Percentiles rank a stretch among this genome's conserved stretches.
These are phyloP conservation scores for Alternaria ethzedia DNA, from an alignment of 2,329 filamentous ascomycete species.

Conservation along the genomic window DNA sequence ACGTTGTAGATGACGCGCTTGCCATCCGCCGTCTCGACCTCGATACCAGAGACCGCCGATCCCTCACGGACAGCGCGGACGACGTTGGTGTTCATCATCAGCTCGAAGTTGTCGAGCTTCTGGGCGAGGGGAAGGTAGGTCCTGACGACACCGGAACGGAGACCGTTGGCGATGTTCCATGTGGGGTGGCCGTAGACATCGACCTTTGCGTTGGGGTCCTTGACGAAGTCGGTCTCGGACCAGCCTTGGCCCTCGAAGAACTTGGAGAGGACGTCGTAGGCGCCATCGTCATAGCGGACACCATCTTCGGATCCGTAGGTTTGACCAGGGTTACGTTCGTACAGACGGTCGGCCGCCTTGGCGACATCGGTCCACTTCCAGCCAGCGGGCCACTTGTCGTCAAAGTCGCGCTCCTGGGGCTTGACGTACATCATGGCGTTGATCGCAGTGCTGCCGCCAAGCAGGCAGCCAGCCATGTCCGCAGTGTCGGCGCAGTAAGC, in stretches of 20 bases:
- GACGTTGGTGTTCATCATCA: slow-evolving; percentile 71
- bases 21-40: slow-evolving; percentile 55
- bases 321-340: slow-evolving; percentile 73
- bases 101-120: slow-evolving; percentile 66
- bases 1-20: slow-evolving; percentile 61
- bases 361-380: slow-evolving; percentile 72
- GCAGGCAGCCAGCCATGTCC: slow-evolving; percentile 72
- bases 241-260: slow-evolving; percentile 68
- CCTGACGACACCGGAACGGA: slow-evolving; percentile 71
- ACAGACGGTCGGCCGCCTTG: slow-evolving; percentile 67
- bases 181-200: slow-evolving; percentile 67
- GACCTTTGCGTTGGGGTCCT: slow-evolving; percentile 65
- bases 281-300: slow-evolving; percentile 67
- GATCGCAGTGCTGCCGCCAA: slow-evolving; percentile 70
- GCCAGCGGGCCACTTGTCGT: slow-evolving; percentile 73
- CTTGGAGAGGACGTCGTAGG: slow-evolving; percentile 67
- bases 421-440: slow-evolving; percentile 56
- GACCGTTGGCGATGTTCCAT: slow-evolving; percentile 69
- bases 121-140: slow-evolving; percentile 72
- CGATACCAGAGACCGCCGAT: slow-evolving; percentile 67
- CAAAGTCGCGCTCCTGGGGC: slow-evolving; percentile 63
- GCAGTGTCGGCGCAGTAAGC: slow-evolving; percentile 68
- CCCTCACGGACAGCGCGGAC: slow-evolving; percentile 68
- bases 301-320: slow-evolving; percentile 69
- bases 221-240: slow-evolving; percentile 67